Base-by-base conservation (phyloP, 805 yeast species). In the Kodamaea laetipori region DNA sequence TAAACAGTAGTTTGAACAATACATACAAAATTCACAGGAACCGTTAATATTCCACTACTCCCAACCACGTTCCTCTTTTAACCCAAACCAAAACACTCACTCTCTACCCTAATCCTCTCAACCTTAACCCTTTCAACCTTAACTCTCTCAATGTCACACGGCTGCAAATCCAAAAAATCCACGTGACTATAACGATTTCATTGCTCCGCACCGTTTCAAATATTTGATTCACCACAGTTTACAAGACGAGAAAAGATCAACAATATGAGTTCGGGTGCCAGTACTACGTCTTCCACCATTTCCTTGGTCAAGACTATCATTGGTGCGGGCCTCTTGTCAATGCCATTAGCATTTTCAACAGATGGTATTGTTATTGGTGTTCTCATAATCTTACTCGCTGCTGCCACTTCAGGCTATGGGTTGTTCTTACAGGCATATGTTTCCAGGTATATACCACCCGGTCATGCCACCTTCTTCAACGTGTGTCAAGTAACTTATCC, bases 391-490 rank as follows among this genome's bases (percentile, higher is more conserved):
- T 13, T 82, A 1, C 44, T 83, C 33, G 88, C 89, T 1, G 89
- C 87, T 1, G 33, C 73, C 4, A 77, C 88, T 0, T 80, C 89
- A 10, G 80, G 82, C 2, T 81, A 73, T 58, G 95, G 95, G 0
- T 64, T 86, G 26, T 80, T 76, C 48, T 65, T 84, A 18, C 81
- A 85, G 52, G 80, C 79, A 19, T 71, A 76, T 47, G 78, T 80
- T 6, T 76, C 90, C 24, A 44, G 46, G 30, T 52, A 48, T 40
- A 69, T 82, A 15, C 80, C 80, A 3, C 61, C 63, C 9, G 83
- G 85, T 1, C 74, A 81, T 38, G 84, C 90, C 3, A 81, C 86
- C 0, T 86, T 85, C 59, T 86, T 86, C 63, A 78, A 81, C 19
- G 66, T 86, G 76, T 82, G 43, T 61, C 84, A 38, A 44, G 58